These are phyloP conservation scores for Geoglossum glabrum DNA, from an alignment of 495 filamentous ascomycete species.

Conservation along the genomic window DNA sequence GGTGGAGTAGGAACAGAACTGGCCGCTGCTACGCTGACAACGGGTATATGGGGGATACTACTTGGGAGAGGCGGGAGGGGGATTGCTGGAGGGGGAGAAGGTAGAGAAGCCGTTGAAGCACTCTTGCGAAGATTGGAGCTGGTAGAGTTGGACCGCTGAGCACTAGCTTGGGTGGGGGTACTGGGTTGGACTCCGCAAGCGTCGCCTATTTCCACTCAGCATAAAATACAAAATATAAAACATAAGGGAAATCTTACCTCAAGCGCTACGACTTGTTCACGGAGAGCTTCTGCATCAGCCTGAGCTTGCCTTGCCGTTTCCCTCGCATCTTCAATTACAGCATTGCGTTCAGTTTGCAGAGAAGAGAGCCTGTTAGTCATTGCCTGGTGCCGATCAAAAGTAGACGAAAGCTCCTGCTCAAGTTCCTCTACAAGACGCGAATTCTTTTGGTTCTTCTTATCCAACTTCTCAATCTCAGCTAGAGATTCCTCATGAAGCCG, in stretches of 20 bases:
- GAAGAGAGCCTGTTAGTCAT: conserved; percentile 53
- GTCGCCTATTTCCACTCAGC: conserved; percentile 30
- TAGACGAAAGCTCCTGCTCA: conserved; percentile 87
- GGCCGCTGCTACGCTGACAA: conserved; percentile 12
- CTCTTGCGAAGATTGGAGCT: conserved; percentile 73
- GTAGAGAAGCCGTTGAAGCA: conserved; percentile 59
- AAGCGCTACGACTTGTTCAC: conserved; percentile 38
- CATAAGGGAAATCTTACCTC: conserved; percentile 31
- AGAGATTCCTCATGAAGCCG: conserved; percentile 53
- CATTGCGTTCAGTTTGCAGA: conserved; percentile 44
- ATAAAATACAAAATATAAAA: conserved; percentile 2
- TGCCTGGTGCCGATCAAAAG: conserved; percentile 77
- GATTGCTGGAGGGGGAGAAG: conserved; percentile 75
- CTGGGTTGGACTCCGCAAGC: conserved; percentile 24
- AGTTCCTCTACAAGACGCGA: conserved; percentile 82
- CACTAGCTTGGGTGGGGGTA: conserved; percentile 8
- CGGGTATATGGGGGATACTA: conserved; percentile 9
- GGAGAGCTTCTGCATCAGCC: conserved; percentile 34
- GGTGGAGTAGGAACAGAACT: conserved; percentile 24
- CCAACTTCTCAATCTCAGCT: conserved; percentile 27
- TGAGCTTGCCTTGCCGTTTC: conserved; percentile 32
- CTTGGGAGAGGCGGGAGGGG: conserved; percentile 77
- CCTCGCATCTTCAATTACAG: conserved; percentile 36
- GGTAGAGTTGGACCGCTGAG: conserved; percentile 59
- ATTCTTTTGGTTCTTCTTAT: conserved; percentile 40